Evolutionary conservation across 164 flowering plant species (phyloP), one percentile per base, ranked within the genome.

Genomic region (Annona cherimola): DNA sequence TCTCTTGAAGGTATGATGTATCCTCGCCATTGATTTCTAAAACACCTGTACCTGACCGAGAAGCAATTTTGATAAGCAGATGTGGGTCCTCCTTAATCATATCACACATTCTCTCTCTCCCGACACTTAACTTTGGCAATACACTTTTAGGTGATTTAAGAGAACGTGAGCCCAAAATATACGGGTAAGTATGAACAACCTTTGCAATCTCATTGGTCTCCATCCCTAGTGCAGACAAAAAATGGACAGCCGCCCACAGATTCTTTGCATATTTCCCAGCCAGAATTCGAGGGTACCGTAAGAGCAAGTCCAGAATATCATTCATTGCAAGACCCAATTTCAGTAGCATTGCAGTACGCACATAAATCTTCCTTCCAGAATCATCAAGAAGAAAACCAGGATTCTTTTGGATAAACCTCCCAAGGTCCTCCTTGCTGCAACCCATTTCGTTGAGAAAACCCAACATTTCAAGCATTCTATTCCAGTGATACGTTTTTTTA

Each of bases 221-320:
- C 91, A 92, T 86, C 63, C 84, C 83, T n/a, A 90, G 76, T 12
- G 83, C 83, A 55, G 61, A 41, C 2, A 92, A 75, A 55, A 90
- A 83, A 4, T 71, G 57, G 68, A 82, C 76, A 35, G 84, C 79
- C 2, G 68, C 76, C 75, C 83, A 78, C 40, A 92, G 63, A 76
- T 89, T 90, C 35, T 59, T 71, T 3, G 80, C 35, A 74, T 85
- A 86, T 59, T 78, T 78, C 44, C 76, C 79, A 42, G 81, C 75
- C 57, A 75, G 71, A 61, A 84, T 62, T 61, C 75, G 70, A 26
- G 91, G 91, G 64, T 85, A 79, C 54, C 78, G 79, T 76, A 81
- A 71, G 73, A 92, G 75, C 69, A 87, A 9, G 1, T 75, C 57
- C 14, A 39, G 18, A 42, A 89, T 72, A 66, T 85, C 84, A 20